Evolutionary conservation across 177 flowering plant genomes (phyloP).

Genomic region (Telopea speciosissima): DNA sequence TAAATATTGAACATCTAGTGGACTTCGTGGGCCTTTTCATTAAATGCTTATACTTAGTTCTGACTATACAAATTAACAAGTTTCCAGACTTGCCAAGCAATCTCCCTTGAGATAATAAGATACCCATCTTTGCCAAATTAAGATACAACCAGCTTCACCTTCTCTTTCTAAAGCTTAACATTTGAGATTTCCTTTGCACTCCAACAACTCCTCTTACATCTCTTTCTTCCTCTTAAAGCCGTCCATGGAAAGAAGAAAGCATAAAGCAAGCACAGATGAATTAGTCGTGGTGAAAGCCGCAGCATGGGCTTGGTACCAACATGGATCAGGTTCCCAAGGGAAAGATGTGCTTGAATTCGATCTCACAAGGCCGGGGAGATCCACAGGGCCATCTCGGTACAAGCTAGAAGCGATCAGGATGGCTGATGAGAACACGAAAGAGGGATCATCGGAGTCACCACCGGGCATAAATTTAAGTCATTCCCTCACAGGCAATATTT

Average conservation of each 20-base stretch:
- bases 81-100: background rate
- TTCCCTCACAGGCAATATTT: background rate
- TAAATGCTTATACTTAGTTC: background rate
- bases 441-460: background rate
- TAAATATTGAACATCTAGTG: background rate
- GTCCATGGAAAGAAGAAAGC: conserved; percentile 19
- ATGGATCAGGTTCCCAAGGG: conserved; percentile 33
- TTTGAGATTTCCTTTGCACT: background rate
- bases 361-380: conserved; percentile 9
- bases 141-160: no score
- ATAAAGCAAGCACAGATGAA: conserved; percentile 17
- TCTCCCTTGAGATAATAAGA: background rate
- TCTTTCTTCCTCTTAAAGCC: no score
- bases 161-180: no score
- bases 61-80: background rate
- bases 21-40: background rate
- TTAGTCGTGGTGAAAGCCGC: conserved; percentile 31
- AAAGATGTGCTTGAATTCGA: conserved; percentile 20
- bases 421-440: background rate
- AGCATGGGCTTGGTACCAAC: conserved; percentile 58
- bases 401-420: conserved; percentile 34
- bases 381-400: conserved; percentile 35
- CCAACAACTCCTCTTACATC: background rate
- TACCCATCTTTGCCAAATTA: background rate
- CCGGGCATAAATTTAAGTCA: background rate